A percentile compares a stretch with the other conserved stretches of the same genome.
These are phyloP conservation scores for Xylariaceae sp. DNA, from an alignment of 2,329 filamentous ascomycete genomes.

Conservation along the genomic window DNA sequence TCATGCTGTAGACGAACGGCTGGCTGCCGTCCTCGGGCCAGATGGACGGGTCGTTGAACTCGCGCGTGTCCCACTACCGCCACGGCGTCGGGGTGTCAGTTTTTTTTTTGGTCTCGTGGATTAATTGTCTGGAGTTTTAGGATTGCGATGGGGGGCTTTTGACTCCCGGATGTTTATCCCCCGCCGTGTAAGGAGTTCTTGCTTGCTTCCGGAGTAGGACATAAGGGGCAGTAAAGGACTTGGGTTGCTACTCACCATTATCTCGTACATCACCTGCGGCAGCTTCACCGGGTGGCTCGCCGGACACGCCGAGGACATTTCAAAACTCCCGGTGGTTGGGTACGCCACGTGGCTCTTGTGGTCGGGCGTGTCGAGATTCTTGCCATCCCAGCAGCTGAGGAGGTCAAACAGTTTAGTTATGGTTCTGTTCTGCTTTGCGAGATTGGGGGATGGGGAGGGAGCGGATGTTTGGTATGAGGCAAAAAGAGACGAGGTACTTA, in stretches of 20 bases:
- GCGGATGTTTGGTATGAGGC: neutral
- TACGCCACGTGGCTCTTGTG: conserved; percentile 33
- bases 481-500: conserved; percentile 3
- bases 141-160: no score
- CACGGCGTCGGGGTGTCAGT: no score
- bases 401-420: neutral
- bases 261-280: conserved; percentile 43
- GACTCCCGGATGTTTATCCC: no score
- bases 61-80: conserved; percentile 40
- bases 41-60: conserved; percentile 32
- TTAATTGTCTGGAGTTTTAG: no score
- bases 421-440: neutral
- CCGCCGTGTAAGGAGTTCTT: no score
- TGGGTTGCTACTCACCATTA: no score
- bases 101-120: no score
- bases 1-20: conserved; percentile 31
- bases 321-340: conserved; percentile 24
- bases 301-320: conserved; percentile 26
- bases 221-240: no score
- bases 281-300: conserved; percentile 28
- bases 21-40: conserved; percentile 36
- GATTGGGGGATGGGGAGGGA: neutral
- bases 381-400: conserved; percentile 33
- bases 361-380: conserved; percentile 34
- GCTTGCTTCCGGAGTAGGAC: no score